Percentiles rank a stretch among this genome's conserved stretches.
Conservation (phyloP, 768 basidiomycete genomes). For the Boletellus sp. region DNA sequence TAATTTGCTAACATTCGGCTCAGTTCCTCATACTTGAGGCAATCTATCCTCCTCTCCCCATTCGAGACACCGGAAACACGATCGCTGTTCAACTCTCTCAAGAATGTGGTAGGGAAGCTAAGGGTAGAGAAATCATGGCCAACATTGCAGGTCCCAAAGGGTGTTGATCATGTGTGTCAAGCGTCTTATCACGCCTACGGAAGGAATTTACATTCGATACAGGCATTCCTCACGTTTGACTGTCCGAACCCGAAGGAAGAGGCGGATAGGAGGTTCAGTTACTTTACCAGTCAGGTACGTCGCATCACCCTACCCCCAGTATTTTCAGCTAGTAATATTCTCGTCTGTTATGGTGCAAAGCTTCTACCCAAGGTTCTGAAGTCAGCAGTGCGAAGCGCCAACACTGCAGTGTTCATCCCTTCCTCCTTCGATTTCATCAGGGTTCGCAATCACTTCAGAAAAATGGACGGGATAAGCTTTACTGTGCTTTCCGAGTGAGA, state of each 20-base stretch:
- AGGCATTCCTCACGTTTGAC: constrained; percentile 78
- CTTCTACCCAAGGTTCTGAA: constrained; percentile 79
- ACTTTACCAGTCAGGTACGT: constrained; percentile 80
- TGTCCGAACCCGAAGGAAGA: constrained; percentile 69
- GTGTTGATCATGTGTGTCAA: constrained; percentile 68
- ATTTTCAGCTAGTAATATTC: neutral
- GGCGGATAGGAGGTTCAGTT: constrained; percentile 79
- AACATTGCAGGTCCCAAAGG: constrained; percentile 76
- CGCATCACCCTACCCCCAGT: neutral
- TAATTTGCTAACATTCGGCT: neutral
- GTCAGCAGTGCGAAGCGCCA: constrained; percentile 89
- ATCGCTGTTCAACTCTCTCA: constrained; percentile 72
- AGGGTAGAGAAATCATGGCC: constrained; percentile 64
- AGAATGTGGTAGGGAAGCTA: constrained; percentile 84
- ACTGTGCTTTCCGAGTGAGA: constrained; percentile 86
- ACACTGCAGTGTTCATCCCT: constrained; percentile 86
- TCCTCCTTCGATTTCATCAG: constrained; percentile 97
- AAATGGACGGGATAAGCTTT: constrained; percentile 65
- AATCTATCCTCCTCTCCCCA: constrained; percentile 81
- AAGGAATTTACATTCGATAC: constrained; percentile 1
- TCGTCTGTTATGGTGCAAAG: constrained; percentile 35
- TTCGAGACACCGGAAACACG: constrained; percentile 90
- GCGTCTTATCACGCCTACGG: neutral
- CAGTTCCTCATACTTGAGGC: constrained; percentile 83
- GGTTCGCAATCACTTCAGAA: constrained; percentile 81